phyloP scores from a whole-genome alignment of 2,329 filamentous ascomycete genomes.

The Ampelomyces quisqualis region DNA sequence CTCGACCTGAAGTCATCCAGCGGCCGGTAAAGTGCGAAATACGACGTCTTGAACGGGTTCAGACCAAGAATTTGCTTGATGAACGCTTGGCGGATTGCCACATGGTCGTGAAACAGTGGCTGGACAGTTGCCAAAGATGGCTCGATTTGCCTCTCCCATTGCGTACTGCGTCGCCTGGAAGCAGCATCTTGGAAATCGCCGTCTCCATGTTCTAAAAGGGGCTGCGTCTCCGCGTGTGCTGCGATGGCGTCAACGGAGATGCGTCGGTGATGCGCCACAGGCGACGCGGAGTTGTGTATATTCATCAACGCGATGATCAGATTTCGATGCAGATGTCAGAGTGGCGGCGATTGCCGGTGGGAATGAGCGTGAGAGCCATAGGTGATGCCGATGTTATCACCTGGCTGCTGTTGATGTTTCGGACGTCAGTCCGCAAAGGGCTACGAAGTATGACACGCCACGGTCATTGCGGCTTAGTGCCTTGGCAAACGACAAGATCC shows the following conservation, averaged over 20 bases:
- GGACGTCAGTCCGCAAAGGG: too few species aligned
- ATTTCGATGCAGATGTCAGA: neutral
- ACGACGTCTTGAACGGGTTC: slow-evolving; percentile 52
- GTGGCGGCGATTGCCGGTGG: slow-evolving; percentile 1
- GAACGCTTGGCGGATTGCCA: slow-evolving; percentile 35
- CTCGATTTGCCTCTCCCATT: slow-evolving; percentile 40
- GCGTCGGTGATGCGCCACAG: slow-evolving; percentile 4
- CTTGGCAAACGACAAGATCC: slow-evolving; percentile 5
- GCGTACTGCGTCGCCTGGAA: slow-evolving; percentile 23
- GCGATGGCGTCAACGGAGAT: slow-evolving; percentile 13
- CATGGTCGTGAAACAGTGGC: slow-evolving; percentile 33
- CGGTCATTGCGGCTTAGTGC: too few species aligned
- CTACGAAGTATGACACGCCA: too few species aligned
- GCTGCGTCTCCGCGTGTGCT: slow-evolving; percentile 18
- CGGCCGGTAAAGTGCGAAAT: slow-evolving; percentile 51
- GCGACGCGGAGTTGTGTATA: slow-evolving; percentile 8
- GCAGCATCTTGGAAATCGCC: slow-evolving; percentile 14
- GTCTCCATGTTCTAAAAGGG: slow-evolving; percentile 25
- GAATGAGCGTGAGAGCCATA: slow-evolving; percentile 12
- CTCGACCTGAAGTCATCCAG: slow-evolving; percentile 47
- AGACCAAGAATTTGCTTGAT: slow-evolving; percentile 45
- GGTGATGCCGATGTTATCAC: slow-evolving; percentile 9
- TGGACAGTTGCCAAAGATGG: slow-evolving; percentile 40
- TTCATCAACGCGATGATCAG: neutral
- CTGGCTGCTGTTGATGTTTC: slow-evolving; percentile 7